Base-by-base conservation (phyloP, 495 filamentous ascomycete species). In the Elasticomyces elasticus region DNA sequence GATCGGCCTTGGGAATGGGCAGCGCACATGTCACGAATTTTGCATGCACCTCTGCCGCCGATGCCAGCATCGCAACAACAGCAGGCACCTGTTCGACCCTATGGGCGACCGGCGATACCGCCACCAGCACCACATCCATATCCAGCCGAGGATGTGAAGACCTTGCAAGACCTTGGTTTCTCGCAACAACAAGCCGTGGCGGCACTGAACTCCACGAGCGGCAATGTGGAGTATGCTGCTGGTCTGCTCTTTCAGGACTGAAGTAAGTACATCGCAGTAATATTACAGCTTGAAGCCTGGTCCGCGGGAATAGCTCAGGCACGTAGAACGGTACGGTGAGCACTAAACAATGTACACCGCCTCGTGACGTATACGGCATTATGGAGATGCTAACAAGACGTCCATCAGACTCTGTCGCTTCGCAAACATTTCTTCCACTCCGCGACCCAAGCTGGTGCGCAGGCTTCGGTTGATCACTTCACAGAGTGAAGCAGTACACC, bases 361-460 rank as follows among this genome's bases (percentile, higher is more conserved):
- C 35, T 13, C 35, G 3, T n/a, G 4, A 2, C 35, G 13, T 17
- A 15, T 17, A 17, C 35, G 12, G 13, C 2, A 45, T 19, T 45
- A 45, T 12, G 42, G 19, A 45, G 42, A 23, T 3, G 3, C 48
- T 11, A 37, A 2, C 28, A 51, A 40, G 13, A 51, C 28, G 5
- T 51, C 30, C 28, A 51, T 9, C 48, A 86, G 83, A 5, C 81
- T 83, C 48, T 73, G 73, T 41, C 92, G 66, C 71, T 96, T 97
- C 27, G 79, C 83, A 59, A 81, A 69, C 90, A 96, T 95, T 96
- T 91, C 49, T 92, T 85, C 74, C 81, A 84, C 74, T 97, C 91
- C 7, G 79, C 89, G 38, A 83, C 75, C 1, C n/a, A n/a, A n/a
- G n/a, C n/a, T n/a, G n/a, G n/a, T n/a, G n/a, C n/a, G n/a, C n/a